Evolutionary conservation across 2,329 filamentous ascomycete species (phyloP).

Genomic region (Colletotrichum trifolii): DNA sequence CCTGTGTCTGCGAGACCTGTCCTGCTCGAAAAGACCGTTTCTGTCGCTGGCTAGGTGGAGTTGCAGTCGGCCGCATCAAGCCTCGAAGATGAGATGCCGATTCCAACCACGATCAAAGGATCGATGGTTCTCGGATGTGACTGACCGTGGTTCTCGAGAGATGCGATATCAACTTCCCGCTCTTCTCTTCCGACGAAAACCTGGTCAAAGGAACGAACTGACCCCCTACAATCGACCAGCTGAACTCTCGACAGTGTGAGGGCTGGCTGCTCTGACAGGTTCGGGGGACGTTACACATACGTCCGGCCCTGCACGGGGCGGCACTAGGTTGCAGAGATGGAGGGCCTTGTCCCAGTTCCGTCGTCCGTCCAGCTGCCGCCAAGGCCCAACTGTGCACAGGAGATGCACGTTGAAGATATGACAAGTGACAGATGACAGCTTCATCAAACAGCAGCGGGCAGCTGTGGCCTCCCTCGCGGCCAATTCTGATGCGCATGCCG

Average conservation of each 20-base stretch:
- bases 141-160: not conserved
- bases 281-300: conserved; percentile 23
- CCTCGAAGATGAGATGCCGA: not conserved
- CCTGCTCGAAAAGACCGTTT: no score
- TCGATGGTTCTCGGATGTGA: conserved; percentile 17
- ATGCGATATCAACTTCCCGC: not conserved
- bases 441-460: conserved; percentile 29
- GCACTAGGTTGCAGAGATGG: conserved; percentile 17
- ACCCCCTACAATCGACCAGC: conserved; percentile 20
- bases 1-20: not conserved
- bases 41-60: no score
- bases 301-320: conserved; percentile 6
- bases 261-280: conserved; percentile 24
- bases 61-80: conserved; percentile 8
- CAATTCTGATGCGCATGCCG: conserved; percentile 19
- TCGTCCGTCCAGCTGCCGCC: conserved; percentile 22
- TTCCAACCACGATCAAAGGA: conserved; percentile 15
- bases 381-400: conserved; percentile 5
- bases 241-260: conserved; percentile 15
- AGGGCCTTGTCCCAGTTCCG: conserved; percentile 8
- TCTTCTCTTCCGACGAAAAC: not conserved
- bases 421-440: conserved; percentile 37
- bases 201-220: not conserved
- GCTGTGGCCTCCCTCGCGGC: conserved; percentile 23
- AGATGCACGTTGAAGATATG: conserved; percentile 31